Evolutionary conservation across 2,329 filamentous ascomycete species (phyloP).

Genomic region (Ambrosiella beaveri): DNA sequence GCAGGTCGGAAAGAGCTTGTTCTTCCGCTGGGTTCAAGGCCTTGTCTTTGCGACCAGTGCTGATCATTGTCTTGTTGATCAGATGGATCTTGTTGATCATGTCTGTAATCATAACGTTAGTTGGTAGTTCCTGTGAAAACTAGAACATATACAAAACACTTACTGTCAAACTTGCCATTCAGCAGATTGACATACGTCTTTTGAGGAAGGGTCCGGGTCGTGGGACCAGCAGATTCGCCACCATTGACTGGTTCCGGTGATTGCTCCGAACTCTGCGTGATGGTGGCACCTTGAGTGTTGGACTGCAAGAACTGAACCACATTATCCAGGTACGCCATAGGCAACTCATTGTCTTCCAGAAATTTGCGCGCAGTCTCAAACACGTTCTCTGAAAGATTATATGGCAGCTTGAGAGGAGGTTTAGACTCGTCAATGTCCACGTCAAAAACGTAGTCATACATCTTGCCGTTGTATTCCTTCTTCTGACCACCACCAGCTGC

Average conservation of each 20-base stretch:
- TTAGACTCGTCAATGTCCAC: conserved; percentile 93
- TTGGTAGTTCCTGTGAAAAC: conserved; percentile 2
- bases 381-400: conserved; percentile 79
- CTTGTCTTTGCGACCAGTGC: conserved; percentile 53
- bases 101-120: conserved; percentile 25
- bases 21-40: conserved; percentile 60
- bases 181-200: conserved; percentile 56
- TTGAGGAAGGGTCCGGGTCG: conserved; percentile 50
- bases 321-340: conserved; percentile 73
- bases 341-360: conserved; percentile 72
- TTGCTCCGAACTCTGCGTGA: conserved; percentile 43
- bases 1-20: conserved; percentile 41
- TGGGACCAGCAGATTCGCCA: conserved; percentile 22
- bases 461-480: conserved; percentile 60
- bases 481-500: conserved; percentile 66
- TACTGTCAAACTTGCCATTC: conserved; percentile 46
- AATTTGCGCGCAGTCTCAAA: conserved; percentile 88
- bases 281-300: conserved; percentile 72
- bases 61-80: conserved; percentile 56
- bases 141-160: conserved; percentile 9
- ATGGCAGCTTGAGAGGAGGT: conserved; percentile 82
- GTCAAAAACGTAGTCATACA: conserved; percentile 93
- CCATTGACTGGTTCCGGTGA: conserved; percentile 59
- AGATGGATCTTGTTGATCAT: conserved; percentile 63
- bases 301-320: conserved; percentile 83